phyloP scores from a whole-genome alignment of 2,329 filamentous ascomycete species.

The Sarocladiaceae sp. region DNA sequence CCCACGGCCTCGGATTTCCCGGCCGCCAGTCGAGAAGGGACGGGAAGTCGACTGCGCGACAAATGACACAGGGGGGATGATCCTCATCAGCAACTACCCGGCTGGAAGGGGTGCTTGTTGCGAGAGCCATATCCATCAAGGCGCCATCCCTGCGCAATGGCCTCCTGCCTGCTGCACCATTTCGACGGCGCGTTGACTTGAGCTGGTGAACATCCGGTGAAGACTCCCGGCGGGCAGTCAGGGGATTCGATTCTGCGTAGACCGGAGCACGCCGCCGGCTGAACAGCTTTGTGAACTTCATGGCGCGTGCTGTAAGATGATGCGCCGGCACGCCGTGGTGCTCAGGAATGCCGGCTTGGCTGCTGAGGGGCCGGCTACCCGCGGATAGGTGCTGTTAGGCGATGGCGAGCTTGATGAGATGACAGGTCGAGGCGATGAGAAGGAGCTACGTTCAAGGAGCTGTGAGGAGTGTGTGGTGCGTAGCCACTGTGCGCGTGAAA shows the following conservation, averaged over 20 bases:
- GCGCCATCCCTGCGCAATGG: background rate
- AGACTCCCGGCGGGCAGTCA: conserved; percentile 17
- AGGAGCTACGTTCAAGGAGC: too few relatives aligned
- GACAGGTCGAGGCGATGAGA: too few relatives aligned
- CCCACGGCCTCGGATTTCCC: conserved; percentile 29
- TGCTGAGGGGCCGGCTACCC: too few relatives aligned
- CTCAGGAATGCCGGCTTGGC: too few relatives aligned
- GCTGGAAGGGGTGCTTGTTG: background rate
- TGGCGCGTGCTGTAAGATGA: conserved; percentile 1
- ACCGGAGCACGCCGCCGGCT: conserved; percentile 12
- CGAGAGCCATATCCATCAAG: conserved; percentile 9
- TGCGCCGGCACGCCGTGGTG: too few relatives aligned
- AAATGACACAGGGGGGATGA: conserved; percentile 20
- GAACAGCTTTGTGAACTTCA: conserved; percentile 30
- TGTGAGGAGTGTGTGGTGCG: too few relatives aligned
- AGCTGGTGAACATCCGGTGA: conserved; percentile 29
- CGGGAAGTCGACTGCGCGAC: conserved; percentile 29
- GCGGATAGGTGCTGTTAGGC: too few relatives aligned
- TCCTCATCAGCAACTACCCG: conserved; percentile 7
- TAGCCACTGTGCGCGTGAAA: too few relatives aligned
- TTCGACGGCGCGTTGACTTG: conserved; percentile 18
- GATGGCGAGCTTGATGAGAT: too few relatives aligned
- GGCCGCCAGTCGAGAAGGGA: conserved; percentile 28
- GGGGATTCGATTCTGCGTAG: background rate
- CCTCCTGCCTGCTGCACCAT: conserved; percentile 5